Evolutionary conservation across 257 asterid genomes (phyloP).

Genomic region (Pogostemon cablin): DNA sequence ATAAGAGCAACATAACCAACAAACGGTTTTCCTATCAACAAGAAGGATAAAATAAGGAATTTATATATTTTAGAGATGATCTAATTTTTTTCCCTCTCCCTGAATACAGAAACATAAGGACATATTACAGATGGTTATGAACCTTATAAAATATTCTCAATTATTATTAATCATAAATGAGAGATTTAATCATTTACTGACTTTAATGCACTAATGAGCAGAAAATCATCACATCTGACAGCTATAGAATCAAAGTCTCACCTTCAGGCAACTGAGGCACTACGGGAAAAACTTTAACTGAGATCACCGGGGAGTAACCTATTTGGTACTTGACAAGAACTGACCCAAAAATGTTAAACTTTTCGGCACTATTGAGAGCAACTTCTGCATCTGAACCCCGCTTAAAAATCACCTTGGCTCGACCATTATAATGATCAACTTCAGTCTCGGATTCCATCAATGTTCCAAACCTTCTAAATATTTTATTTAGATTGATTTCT

Average conservation of each 20-base stretch:
- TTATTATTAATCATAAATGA: background rate
- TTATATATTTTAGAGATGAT: no score
- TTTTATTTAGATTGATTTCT: constrained; percentile 67
- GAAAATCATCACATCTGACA: constrained; percentile 43
- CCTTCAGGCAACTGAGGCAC: constrained; percentile 48
- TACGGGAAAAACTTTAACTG: constrained; percentile 52
- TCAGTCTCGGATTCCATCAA: constrained; percentile 85
- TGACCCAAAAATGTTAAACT: constrained; percentile 75
- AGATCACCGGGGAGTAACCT: constrained; percentile 64
- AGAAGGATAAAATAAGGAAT: no score
- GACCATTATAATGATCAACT: constrained; percentile 60
- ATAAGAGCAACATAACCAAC: no score
- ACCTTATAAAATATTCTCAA: background rate
- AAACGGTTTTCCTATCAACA: no score
- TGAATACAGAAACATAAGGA: background rate
- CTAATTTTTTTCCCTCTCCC: background rate
- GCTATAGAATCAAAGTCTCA: constrained; percentile 43
- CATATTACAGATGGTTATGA: background rate
- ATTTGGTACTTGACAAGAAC: constrained; percentile 67
- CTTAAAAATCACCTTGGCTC: constrained; percentile 78
- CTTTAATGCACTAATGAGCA: constrained; percentile 1
- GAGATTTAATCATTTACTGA: background rate
- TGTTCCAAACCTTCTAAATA: constrained; percentile 82
- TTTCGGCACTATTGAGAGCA: constrained; percentile 68
- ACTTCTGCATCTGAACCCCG: constrained; percentile 85